Conservation (phyloP, 139 green algal species). For the Chlorella sp. region DNA sequence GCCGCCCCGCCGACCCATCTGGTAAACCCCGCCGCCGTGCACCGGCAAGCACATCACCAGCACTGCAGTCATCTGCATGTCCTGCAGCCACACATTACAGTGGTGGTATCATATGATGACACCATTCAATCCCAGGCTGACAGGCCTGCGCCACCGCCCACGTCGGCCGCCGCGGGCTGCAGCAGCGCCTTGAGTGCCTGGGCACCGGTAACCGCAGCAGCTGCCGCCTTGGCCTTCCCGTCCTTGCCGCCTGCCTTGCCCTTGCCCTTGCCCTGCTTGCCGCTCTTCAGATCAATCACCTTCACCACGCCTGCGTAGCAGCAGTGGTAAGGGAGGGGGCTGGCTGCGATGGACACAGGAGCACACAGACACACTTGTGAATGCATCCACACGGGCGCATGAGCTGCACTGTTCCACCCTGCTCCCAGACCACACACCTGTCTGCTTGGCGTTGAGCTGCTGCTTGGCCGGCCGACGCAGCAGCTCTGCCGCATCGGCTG, state of each 20-base stretch:
- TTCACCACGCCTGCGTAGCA: conserved; percentile 16
- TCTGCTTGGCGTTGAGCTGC: conserved; percentile 20
- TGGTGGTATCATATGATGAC: background rate
- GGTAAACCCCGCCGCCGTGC: no score
- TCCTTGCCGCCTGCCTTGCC: background rate
- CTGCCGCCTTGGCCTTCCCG: background rate
- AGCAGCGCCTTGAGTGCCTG: conserved; percentile 2
- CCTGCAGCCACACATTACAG: no score
- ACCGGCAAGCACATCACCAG: no score
- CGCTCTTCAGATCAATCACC: conserved; percentile 16
- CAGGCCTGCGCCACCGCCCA: background rate
- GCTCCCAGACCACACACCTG: background rate
- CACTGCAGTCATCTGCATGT: no score
- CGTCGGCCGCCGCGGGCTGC: background rate
- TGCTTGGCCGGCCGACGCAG: conserved; percentile 12
- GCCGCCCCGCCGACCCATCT: no score
- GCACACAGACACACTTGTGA: background rate
- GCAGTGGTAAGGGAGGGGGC: background rate
- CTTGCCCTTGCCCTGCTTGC: conserved; percentile 10
- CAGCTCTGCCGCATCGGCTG: conserved; percentile 11
- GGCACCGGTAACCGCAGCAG: background rate
- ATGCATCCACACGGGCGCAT: no score
- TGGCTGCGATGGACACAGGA: no score
- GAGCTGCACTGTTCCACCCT: background rate
- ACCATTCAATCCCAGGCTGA: background rate